Base-by-base conservation (phyloP, 164 flowering plant species). In the Malania oleifera region DNA sequence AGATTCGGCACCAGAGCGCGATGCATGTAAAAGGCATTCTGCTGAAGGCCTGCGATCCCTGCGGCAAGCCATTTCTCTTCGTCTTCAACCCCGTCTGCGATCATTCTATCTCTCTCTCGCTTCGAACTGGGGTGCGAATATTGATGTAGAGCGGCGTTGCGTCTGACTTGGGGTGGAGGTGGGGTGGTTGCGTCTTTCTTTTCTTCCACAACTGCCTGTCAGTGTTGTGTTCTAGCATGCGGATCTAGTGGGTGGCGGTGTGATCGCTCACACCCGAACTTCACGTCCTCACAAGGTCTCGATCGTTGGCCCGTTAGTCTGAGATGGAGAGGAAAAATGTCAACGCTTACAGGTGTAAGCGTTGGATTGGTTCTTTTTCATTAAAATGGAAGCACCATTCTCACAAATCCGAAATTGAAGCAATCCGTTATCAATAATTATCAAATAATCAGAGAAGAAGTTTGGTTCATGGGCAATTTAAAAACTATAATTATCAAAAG, bases 41-140 rank as follows among this genome's bases (percentile, higher is more conserved):
- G 97, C 51, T 95, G 96, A 63, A 95, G 77, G 52, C 90, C 95
- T 56, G 99, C 96, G 70, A 91, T 87, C 39, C 97, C 99, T 53
- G 84, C 99, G 5, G 96, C 88, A 5, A 95, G 88, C 96, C 96
- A 91, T 80, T 95, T 95, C 69, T 91, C 99, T 69, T 95, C 97
- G 72, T 91, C 96, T 3, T 86, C 99, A 38, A 70, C 71, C 49
- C 80, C 89, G 64, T 75, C 83, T 0, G 77, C 20, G n/a, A 85
- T 76, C 95, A 88, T 89, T 44, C 9, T 73, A 22, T 59, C 52
- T 47, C 39, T 55, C 54, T 44, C 51, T 60, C n/a, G n/a, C n/a
- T n/a, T n/a, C n/a, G n/a, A n/a, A n/a, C n/a, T n/a, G n/a, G n/a
- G n/a, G n/a, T n/a, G n/a, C n/a, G n/a, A n/a, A n/a, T n/a, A n/a